Percentiles rank a stretch among this genome's conserved stretches.
Evolutionary conservation across 495 filamentous ascomycete genomes (phyloP).

Genomic region (Massariosphaeria phaeospora): DNA sequence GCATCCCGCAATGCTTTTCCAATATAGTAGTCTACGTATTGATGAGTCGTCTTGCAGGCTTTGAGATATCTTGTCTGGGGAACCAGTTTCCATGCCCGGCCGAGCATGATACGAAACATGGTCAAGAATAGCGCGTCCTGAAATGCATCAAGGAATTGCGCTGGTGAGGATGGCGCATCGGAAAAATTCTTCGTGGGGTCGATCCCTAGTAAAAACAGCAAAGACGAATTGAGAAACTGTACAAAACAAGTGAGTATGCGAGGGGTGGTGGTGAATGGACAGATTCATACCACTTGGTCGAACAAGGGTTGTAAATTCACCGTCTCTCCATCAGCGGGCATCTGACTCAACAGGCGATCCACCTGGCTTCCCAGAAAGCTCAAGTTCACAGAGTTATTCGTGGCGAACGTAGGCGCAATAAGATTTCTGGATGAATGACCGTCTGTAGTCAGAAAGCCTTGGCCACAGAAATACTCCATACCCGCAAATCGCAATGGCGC

Average conservation of each 20-base stretch:
- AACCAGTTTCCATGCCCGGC: not conserved
- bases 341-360: not conserved
- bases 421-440: constrained; percentile 1
- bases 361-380: not conserved
- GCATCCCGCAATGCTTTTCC: not conserved
- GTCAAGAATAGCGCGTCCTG: not conserved
- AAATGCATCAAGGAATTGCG: constrained; percentile 7
- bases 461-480: constrained; percentile 11
- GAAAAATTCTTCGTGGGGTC: not conserved
- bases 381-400: not conserved
- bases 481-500: not conserved
- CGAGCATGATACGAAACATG: constrained; percentile 9
- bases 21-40: constrained; percentile 4
- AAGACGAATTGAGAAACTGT: constrained; percentile 1
- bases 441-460: constrained; percentile 10
- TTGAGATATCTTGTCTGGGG: not conserved
- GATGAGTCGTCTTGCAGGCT: not conserved
- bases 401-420: not conserved
- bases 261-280: not conserved
- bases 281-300: not conserved
- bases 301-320: not conserved
- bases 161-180: not conserved
- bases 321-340: not conserved
- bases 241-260: not conserved
- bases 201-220: constrained; percentile 8